These are phyloP conservation scores for Candida vartiovaarae DNA, from an alignment of 805 yeast genomes.

Conservation along the genomic window DNA sequence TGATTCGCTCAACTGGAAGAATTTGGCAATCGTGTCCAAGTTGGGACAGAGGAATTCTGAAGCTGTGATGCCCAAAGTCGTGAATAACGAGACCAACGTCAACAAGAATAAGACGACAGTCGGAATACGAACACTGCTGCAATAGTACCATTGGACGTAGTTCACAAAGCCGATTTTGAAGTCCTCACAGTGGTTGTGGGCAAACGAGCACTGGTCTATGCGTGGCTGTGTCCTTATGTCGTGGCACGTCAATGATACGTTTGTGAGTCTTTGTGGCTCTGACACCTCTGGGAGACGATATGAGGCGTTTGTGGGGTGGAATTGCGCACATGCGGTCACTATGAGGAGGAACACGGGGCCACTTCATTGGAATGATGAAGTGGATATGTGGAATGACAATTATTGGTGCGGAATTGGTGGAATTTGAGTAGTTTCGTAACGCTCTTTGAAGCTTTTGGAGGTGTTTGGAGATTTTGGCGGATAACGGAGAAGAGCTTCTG, in stretches of 20 bases:
- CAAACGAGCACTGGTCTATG: constrained; percentile 16
- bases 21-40: constrained; percentile 56
- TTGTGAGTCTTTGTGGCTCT: background rate
- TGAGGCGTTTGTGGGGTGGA: background rate
- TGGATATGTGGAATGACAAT: no score
- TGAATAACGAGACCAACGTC: constrained; percentile 39
- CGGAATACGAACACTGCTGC: constrained; percentile 3
- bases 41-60: constrained; percentile 82
- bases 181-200: constrained; percentile 15
- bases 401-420: background rate
- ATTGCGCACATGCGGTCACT: background rate
- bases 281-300: background rate
- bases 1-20: constrained; percentile 64
- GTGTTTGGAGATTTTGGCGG: background rate
- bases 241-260: constrained; percentile 13
- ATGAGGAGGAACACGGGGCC: no score
- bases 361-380: background rate
- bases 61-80: constrained; percentile 72
- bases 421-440: background rate
- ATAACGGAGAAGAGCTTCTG: background rate
- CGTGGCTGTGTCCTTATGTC: constrained; percentile 10
- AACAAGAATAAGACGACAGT: constrained; percentile 4
- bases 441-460: background rate
- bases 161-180: constrained; percentile 22
- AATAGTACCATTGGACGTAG: constrained; percentile 19